These are phyloP conservation scores for Bruguiera sexangula DNA, from an alignment of 345 rosid genomes.

Conservation along the genomic window DNA sequence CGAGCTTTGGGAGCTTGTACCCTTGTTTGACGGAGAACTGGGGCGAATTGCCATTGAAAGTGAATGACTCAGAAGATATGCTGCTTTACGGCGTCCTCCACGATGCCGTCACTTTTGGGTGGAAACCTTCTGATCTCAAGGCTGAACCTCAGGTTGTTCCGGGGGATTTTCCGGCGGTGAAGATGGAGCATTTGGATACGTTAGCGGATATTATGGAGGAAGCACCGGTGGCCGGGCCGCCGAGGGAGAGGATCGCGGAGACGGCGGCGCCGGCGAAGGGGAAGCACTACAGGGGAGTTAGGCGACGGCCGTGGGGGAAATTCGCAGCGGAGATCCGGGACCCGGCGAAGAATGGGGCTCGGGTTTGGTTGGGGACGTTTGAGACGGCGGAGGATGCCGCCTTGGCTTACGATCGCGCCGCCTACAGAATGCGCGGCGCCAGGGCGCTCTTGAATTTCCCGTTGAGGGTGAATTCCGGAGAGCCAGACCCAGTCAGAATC, in stretches of 20 bases:
- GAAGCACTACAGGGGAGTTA: constrained; percentile 90
- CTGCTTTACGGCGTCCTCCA: constrained; percentile 61
- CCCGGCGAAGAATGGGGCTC: constrained; percentile 95
- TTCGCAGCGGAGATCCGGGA: constrained; percentile 98
- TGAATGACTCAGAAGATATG: constrained; percentile 88
- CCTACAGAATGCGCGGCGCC: constrained; percentile 95
- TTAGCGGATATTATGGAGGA: constrained; percentile 9
- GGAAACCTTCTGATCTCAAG: constrained; percentile 59
- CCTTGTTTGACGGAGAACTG: constrained; percentile 85
- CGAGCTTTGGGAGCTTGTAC: constrained; percentile 63
- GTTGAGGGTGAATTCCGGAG: constrained; percentile 81
- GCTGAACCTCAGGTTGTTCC: constrained; percentile 6
- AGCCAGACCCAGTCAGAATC: constrained; percentile 91
- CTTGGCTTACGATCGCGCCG: constrained; percentile 90
- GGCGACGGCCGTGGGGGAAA: constrained; percentile 99
- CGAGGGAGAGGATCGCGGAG: constrained; percentile 1
- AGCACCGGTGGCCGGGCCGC: background rate
- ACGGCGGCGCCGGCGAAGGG: constrained; percentile 41
- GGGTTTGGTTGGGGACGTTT: constrained; percentile 97
- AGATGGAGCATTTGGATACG: constrained; percentile 38
- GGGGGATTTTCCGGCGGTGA: constrained; percentile 26
- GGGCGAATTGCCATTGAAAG: constrained; percentile 86
- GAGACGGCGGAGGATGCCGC: constrained; percentile 99
- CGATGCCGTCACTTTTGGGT: constrained; percentile 69
- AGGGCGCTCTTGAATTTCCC: constrained; percentile 90